These are phyloP conservation scores for Lachnellula hyalina DNA, from an alignment of 2,329 filamentous ascomycete species.

Conservation along the genomic window DNA sequence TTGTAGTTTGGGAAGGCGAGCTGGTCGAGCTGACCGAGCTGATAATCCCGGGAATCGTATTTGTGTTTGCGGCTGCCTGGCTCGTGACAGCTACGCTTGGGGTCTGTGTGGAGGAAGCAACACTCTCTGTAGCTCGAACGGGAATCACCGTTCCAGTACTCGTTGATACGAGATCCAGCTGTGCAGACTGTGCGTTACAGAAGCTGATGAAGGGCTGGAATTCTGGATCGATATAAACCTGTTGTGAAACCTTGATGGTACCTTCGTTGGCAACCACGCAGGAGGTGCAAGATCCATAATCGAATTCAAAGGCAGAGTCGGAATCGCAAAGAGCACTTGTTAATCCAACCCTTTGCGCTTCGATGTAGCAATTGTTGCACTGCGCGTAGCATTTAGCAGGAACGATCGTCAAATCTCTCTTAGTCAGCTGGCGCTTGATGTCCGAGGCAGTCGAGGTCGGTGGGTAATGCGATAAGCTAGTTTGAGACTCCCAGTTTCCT, in stretches of 20 bases:
- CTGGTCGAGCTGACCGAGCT: not conserved
- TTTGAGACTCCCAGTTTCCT: constrained; percentile 51
- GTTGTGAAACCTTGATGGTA: constrained; percentile 3
- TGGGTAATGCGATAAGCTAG: constrained; percentile 39
- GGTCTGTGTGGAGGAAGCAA: constrained; percentile 7
- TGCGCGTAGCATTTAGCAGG: constrained; percentile 46
- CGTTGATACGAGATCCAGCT: constrained; percentile 1
- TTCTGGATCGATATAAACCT: constrained; percentile 19
- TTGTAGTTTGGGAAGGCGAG: not conserved
- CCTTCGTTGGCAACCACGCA: constrained; percentile 19
- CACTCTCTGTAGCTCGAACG: constrained; percentile 4
- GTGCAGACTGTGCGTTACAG: constrained; percentile 16
- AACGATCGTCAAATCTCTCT: constrained; percentile 34
- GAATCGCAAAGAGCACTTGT: constrained; percentile 38
- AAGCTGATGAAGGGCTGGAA: constrained; percentile 25
- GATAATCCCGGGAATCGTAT: constrained; percentile 2
- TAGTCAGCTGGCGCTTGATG: constrained; percentile 1
- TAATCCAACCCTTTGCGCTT: constrained; percentile 46
- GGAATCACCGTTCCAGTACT: constrained; percentile 11
- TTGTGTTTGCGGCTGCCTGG: constrained; percentile 5
- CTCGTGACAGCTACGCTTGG: constrained; percentile 6
- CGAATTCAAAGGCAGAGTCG: constrained; percentile 38
- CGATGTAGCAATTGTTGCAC: constrained; percentile 47
- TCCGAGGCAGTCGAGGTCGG: constrained; percentile 8
- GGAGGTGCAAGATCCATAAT: constrained; percentile 35